A percentile compares a stretch with the other conserved stretches of the same genome.
These are phyloP conservation scores for Hysterium pulicare DNA, from an alignment of 2,329 filamentous ascomycete genomes.

Conservation along the genomic window DNA sequence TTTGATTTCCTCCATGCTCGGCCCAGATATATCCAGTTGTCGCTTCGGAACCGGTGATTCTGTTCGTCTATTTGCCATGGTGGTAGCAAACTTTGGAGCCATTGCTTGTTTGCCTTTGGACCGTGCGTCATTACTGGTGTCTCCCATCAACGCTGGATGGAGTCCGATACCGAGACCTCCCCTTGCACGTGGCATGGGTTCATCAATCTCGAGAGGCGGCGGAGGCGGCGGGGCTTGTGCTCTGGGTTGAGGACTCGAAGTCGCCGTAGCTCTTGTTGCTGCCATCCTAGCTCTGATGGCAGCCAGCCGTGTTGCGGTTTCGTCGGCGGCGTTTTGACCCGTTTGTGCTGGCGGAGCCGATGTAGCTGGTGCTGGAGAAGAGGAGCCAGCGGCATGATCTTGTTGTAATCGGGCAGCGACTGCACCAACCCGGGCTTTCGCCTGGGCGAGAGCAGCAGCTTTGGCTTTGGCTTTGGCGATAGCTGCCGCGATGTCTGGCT, in stretches of 20 bases:
- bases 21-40: conserved; percentile 56
- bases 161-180: conserved; percentile 73
- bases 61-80: conserved; percentile 52
- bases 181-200: conserved; percentile 50
- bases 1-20: conserved; percentile 56
- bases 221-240: conserved; percentile 42
- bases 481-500: not conserved
- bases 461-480: conserved; percentile 19
- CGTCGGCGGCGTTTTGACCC: conserved; percentile 10
- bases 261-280: conserved; percentile 49
- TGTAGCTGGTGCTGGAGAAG: conserved; percentile 10
- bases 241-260: conserved; percentile 40
- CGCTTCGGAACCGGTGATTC: conserved; percentile 47
- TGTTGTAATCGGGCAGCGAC: conserved; percentile 1
- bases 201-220: conserved; percentile 45
- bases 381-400: conserved; percentile 7
- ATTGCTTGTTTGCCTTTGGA: conserved; percentile 42
- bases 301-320: conserved; percentile 15
- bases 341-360: conserved; percentile 7
- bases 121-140: conserved; percentile 38
- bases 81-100: conserved; percentile 53
- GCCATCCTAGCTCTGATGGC: conserved; percentile 58
- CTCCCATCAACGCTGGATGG: conserved; percentile 66
- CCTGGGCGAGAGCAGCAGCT: conserved; percentile 29
- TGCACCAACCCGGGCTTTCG: conserved; percentile 9